Evolutionary conservation across 371 early-diverging fungal species (phyloP), one percentile per base, ranked within the genome.

Genomic region (Rozella allomycis): DNA sequence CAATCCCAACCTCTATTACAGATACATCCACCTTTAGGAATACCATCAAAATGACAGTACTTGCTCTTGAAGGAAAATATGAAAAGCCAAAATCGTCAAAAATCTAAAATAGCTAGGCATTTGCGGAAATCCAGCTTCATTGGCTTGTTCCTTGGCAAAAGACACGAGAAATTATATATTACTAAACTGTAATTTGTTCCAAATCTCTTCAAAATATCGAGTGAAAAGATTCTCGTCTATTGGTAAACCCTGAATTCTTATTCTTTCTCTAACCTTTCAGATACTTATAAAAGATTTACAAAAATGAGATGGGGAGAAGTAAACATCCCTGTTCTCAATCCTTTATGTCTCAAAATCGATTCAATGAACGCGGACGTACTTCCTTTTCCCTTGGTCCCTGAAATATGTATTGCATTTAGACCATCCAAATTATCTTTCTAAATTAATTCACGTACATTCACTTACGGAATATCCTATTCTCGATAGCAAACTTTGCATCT

Each of bases 261-360:
- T 87, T 18, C 96, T 67, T 47, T 94, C 96, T 18, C 88, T 71
- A 9, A 81, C 87, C 33, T 81, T 70, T 25, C n/a, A n/a, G n/a
- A n/a, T n/a, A n/a, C n/a, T n/a, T n/a, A n/a, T n/a, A n/a, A n/a
- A n/a, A n/a, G n/a, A n/a, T n/a, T n/a, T n/a, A n/a, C n/a, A n/a
- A n/a, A n/a, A n/a, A 78, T 63, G 40, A 93, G 43, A 45, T 93
- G 94, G 12, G 94, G 94, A 0, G 87, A 86, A 4, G 91, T 85
- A 43, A 70, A 94, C 23, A 88, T 47, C 5, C 80, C 81, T 49
- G 54, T 30, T 6, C n/a, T 1, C 37, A 21, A 26, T 4, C 3
- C n/a, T 25, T n/a, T 25, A 25, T 25, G 6, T 19, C 58, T 52
- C 21, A 84, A 51, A 14, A 78, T 58, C 10, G 73, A 64, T 27